Conservation (phyloP, 2,329 filamentous ascomycete genomes). For the Microsporum ferrugineum region DNA sequence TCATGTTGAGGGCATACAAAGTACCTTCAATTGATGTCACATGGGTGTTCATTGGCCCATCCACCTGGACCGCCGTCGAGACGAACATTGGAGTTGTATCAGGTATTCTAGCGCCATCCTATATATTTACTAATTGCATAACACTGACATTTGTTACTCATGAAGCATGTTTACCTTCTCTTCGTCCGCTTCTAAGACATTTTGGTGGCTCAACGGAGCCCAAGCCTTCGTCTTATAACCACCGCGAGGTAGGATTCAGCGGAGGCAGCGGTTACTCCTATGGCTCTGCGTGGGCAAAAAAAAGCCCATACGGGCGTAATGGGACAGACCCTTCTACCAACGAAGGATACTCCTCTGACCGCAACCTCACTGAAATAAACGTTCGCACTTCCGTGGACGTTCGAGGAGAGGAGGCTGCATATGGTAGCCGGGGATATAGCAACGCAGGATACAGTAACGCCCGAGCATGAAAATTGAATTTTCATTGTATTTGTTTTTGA, state of each 20-base stretch:
- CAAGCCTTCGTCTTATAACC: neutral
- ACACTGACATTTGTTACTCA: neutral
- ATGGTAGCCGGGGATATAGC: neutral
- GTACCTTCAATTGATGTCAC: conserved; percentile 1
- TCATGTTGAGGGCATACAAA: neutral
- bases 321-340: neutral
- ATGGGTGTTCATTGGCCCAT: conserved; percentile 5
- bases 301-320: neutral
- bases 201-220: neutral
- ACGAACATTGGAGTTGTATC: conserved; percentile 5
- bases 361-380: neutral
- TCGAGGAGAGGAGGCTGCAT: neutral
- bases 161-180: conserved; percentile 1
- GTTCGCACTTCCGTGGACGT: neutral
- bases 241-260: neutral
- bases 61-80: conserved; percentile 4
- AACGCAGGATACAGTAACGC: neutral
- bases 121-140: neutral
- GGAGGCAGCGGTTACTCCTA: conserved; percentile 1
- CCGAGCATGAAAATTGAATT: neutral
- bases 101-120: neutral
- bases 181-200: neutral
- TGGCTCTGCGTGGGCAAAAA: conserved; percentile 18
- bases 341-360: neutral
- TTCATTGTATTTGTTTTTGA: neutral